Percentiles rank a stretch among this genome's conserved stretches.
These are phyloP conservation scores for Xylaria polymorpha DNA, from an alignment of 2,329 filamentous ascomycete species.

Conservation along the genomic window DNA sequence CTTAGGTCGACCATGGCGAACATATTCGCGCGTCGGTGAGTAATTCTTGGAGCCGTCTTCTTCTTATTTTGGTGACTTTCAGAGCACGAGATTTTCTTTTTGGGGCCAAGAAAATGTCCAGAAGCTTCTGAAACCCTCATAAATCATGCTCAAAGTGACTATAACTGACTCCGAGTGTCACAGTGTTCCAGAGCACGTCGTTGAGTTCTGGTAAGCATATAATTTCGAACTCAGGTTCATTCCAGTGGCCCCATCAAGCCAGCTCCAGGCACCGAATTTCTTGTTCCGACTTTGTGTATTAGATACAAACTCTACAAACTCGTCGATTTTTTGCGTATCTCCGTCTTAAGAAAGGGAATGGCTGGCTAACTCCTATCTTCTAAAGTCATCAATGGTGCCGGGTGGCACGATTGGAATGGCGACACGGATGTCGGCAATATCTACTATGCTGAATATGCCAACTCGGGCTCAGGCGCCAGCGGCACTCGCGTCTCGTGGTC, in stretches of 20 bases:
- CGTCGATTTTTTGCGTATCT: background rate
- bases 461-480: conserved; percentile 66
- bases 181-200: conserved; percentile 59
- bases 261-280: background rate
- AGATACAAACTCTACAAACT: background rate
- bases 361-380: background rate
- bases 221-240: background rate
- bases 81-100: too few relatives aligned
- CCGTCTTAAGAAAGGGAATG: background rate
- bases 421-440: conserved; percentile 64
- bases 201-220: conserved; percentile 54
- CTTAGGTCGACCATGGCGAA: conserved; percentile 62
- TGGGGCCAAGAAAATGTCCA: too few relatives aligned
- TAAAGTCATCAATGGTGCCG: conserved; percentile 66
- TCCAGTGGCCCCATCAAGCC: background rate
- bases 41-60: too few relatives aligned
- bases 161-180: too few relatives aligned
- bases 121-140: too few relatives aligned
- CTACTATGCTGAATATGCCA: conserved; percentile 68
- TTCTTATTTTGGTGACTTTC: too few relatives aligned
- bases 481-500: conserved; percentile 63
- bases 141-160: too few relatives aligned
- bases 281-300: background rate
- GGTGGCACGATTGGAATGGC: conserved; percentile 68
- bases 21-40: conserved; percentile 56